Percentiles rank a stretch among this genome's conserved stretches.
Evolutionary conservation across 768 basidiomycete species (phyloP).

Genomic region (Neoboletus magnificus): DNA sequence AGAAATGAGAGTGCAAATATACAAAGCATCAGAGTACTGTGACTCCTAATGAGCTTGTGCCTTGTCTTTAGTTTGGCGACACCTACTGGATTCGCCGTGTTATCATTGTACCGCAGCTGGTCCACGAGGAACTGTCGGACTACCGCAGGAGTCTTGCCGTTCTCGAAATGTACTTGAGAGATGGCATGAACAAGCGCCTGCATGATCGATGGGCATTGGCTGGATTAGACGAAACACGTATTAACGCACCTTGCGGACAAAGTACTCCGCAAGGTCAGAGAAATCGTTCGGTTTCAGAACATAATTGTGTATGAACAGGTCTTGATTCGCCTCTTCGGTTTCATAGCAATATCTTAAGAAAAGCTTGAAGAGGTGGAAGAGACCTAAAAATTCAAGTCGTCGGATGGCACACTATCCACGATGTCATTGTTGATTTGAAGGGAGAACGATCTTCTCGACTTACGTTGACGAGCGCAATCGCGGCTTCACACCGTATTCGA

Average conservation of each 20-base stretch:
- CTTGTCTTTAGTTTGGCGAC: background rate
- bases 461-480: conserved; percentile 76
- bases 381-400: conserved; percentile 80
- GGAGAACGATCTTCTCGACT: conserved; percentile 26
- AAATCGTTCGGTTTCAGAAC: conserved; percentile 97
- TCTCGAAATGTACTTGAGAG: conserved; percentile 81
- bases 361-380: conserved; percentile 95
- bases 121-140: conserved; percentile 88
- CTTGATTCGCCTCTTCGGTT: conserved; percentile 75
- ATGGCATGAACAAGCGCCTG: conserved; percentile 81
- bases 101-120: conserved; percentile 93
- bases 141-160: conserved; percentile 81
- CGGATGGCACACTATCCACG: conserved; percentile 72
- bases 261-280: conserved; percentile 86
- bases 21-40: conserved; percentile 89
- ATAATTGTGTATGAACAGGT: conserved; percentile 82
- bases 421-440: conserved; percentile 12
- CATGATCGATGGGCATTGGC: conserved; percentile 2
- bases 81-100: conserved; percentile 82
- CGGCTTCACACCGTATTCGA: conserved; percentile 94
- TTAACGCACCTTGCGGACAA: conserved; percentile 78
- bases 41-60: background rate
- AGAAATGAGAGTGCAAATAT: conserved; percentile 83
- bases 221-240: background rate
- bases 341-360: conserved; percentile 91